A percentile compares a stretch with the other conserved stretches of the same genome.
Conservation (phyloP, 306 rosid genomes). For the Prunus davidiana region DNA sequence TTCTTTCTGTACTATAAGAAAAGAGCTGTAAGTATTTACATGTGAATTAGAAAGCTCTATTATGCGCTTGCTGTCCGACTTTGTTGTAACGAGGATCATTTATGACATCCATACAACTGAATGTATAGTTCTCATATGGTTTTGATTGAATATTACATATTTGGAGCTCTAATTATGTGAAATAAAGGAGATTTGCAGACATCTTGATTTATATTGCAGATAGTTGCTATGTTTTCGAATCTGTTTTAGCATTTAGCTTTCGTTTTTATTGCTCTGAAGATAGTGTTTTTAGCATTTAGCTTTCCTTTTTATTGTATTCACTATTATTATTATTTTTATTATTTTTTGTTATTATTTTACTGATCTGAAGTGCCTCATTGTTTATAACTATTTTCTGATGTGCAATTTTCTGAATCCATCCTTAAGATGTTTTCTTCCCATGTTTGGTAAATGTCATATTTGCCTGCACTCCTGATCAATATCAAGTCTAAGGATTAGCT, state of each 20-base stretch:
- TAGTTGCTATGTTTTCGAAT: background rate
- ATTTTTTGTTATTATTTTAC: background rate
- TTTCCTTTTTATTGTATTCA: background rate
- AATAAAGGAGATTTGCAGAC: background rate
- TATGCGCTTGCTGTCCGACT: background rate
- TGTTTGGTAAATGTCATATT: background rate
- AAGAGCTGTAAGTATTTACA: background rate
- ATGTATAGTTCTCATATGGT: background rate
- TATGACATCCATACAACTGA: background rate
- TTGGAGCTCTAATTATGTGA: background rate
- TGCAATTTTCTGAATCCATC: background rate
- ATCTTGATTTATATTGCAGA: background rate
- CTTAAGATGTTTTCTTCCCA: background rate
- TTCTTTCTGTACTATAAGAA: background rate
- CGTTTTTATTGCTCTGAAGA: background rate
- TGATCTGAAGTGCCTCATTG: background rate
- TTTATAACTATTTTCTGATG: background rate
- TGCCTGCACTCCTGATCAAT: background rate
- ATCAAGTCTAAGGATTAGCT: background rate
- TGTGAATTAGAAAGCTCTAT: background rate
- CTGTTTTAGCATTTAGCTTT: conserved; percentile 2
- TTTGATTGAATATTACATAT: background rate
- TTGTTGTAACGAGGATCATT: background rate
- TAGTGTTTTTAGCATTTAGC: background rate
- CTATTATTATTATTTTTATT: background rate